phyloP scores from a whole-genome alignment of 2,329 filamentous ascomycete species.

The Alternaria infectoria region DNA sequence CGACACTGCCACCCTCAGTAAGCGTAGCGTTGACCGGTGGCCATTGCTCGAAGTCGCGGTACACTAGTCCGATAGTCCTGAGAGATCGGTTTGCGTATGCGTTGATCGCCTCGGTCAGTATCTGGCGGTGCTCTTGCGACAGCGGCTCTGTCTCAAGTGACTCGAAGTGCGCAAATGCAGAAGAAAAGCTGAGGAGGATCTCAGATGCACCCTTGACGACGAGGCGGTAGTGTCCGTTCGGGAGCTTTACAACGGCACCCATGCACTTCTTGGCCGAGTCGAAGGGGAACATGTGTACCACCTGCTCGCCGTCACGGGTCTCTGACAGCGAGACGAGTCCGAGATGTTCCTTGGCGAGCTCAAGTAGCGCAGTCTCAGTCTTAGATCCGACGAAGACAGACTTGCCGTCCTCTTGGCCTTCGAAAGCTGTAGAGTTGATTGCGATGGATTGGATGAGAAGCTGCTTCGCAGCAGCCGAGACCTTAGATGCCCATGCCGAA shows the following conservation, averaged over 20 bases:
- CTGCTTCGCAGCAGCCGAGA: constrained; percentile 46
- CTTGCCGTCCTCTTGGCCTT: constrained; percentile 50
- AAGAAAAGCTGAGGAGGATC: constrained; percentile 58
- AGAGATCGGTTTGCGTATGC: constrained; percentile 50
- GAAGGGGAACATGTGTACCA: constrained; percentile 61
- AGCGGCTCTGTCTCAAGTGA: constrained; percentile 23
- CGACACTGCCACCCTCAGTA: constrained; percentile 29
- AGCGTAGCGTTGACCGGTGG: constrained; percentile 37
- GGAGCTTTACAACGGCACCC: constrained; percentile 60
- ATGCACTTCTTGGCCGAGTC: constrained; percentile 64
- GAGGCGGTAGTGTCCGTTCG: constrained; percentile 56
- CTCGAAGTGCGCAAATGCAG: constrained; percentile 21
- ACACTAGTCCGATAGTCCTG: constrained; percentile 52
- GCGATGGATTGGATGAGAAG: constrained; percentile 40
- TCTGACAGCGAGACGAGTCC: constrained; percentile 58
- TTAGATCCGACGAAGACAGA: constrained; percentile 63
- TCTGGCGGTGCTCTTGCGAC: constrained; percentile 20
- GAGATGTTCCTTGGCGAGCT: constrained; percentile 59
- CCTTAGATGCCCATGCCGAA: constrained; percentile 53
- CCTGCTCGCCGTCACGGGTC: constrained; percentile 55
- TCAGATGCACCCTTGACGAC: constrained; percentile 65
- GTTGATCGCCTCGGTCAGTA: constrained; percentile 41
- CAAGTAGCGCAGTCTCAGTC: constrained; percentile 62
- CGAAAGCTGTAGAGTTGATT: constrained; percentile 62
- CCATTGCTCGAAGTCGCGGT: constrained; percentile 47